A percentile compares a stretch with the other conserved stretches of the same genome.
phyloP scores from a whole-genome alignment of 2,329 filamentous ascomycete species.

The Magnaporthiopsis poae region DNA sequence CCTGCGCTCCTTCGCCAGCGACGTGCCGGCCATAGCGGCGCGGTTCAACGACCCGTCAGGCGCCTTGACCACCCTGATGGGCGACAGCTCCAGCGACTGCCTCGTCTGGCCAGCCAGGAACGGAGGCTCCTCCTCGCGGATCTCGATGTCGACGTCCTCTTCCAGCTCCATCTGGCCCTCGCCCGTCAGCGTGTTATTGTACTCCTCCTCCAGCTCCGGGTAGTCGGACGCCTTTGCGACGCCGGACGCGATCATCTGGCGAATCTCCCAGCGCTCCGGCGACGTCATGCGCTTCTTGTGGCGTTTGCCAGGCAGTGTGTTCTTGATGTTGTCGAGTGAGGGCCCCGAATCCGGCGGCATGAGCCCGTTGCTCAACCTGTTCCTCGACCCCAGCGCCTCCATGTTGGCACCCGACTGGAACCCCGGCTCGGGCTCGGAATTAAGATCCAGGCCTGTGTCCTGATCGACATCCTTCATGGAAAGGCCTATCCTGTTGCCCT shows the following conservation, averaged over 20 bases:
- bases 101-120: conserved; percentile 95
- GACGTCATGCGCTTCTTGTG: conserved; percentile 91
- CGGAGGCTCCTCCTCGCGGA: conserved; percentile 89
- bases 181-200: conserved; percentile 75
- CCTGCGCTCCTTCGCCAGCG: conserved; percentile 77
- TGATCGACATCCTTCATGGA: conserved; percentile 99
- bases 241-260: conserved; percentile 89
- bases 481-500: conserved; percentile 70
- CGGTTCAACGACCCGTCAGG: conserved; percentile 97
- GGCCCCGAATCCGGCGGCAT: conserved; percentile 1
- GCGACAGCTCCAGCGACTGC: conserved; percentile 85
- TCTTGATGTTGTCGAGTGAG: conserved; percentile 2
- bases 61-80: conserved; percentile 92
- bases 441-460: conserved; percentile 70
- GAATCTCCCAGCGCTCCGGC: conserved; percentile 93
- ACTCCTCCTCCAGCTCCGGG: conserved; percentile 88
- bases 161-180: conserved; percentile 85
- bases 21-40: conserved; percentile 86
- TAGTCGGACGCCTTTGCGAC: conserved; percentile 88
- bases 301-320: conserved; percentile 46
- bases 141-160: conserved; percentile 94
- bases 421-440: conserved; percentile 50
- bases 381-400: conserved; percentile 54
- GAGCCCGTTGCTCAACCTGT: conserved; percentile 6
- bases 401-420: conserved; percentile 86